Evolutionary conservation across 1,139 yeast genomes (phyloP).

Genomic region (Debaryomyces udenii): DNA sequence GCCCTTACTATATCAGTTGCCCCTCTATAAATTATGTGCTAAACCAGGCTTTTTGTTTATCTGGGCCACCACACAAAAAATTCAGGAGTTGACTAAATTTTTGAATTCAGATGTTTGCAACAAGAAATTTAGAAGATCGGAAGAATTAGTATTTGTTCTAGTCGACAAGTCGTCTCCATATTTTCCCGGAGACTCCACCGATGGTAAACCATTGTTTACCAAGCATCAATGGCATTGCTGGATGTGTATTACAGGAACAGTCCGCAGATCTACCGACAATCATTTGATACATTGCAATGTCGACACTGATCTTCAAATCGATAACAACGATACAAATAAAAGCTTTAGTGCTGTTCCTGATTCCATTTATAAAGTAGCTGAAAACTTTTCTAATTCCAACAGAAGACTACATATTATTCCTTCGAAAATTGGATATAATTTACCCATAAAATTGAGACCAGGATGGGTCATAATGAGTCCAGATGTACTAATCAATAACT

Average conservation of each 20-base stretch:
- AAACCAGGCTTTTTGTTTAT: slow-evolving; percentile 84
- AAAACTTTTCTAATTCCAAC: slow-evolving; percentile 81
- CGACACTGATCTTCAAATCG: slow-evolving; percentile 81
- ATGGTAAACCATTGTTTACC: slow-evolving; percentile 31
- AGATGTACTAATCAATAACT: slow-evolving; percentile 74
- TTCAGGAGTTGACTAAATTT: slow-evolving; percentile 60
- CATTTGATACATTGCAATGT: slow-evolving; percentile 90
- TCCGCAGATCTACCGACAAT: slow-evolving; percentile 79
- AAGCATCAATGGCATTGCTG: slow-evolving; percentile 90
- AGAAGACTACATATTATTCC: slow-evolving; percentile 86
- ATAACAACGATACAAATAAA: slow-evolving; percentile 22
- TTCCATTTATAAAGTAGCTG: slow-evolving; percentile 80
- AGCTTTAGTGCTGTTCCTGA: slow-evolving; percentile 60
- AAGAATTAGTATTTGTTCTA: slow-evolving; percentile 76
- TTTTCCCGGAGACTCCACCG: slow-evolving; percentile 46
- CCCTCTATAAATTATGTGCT: slow-evolving; percentile 72
- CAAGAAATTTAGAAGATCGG: slow-evolving; percentile 82
- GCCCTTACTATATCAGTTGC: slow-evolving; percentile 63
- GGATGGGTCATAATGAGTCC: slow-evolving; percentile 96
- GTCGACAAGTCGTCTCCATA: slow-evolving; percentile 61
- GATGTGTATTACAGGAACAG: slow-evolving; percentile 97
- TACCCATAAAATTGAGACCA: slow-evolving; percentile 70
- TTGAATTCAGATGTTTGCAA: slow-evolving; percentile 64
- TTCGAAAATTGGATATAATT: slow-evolving; percentile 58
- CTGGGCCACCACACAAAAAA: slow-evolving; percentile 81